Base-by-base conservation (phyloP, 116 monocot genomes). In the Posidonia oceanica region DNA sequence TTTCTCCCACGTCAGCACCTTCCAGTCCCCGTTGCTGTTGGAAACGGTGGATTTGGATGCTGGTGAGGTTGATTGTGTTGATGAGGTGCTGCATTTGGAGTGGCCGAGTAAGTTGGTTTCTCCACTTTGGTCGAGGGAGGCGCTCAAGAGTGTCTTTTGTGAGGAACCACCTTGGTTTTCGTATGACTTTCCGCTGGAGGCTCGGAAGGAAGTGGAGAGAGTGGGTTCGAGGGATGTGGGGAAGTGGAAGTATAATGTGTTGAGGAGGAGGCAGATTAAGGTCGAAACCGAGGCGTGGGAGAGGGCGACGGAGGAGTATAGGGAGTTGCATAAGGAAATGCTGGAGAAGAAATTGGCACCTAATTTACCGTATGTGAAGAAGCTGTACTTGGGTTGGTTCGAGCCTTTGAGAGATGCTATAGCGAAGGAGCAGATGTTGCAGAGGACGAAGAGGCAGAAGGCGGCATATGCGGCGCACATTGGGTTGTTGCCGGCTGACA, bases 281-380 rank as follows among this genome's bases (percentile, higher is more conserved):
- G 80, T 79, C 40, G 94, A 94, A 82, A 90, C 87, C 18, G 87
- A 90, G 77, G 90, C 94, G 36, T 94, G 90, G 90, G 85, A 80
- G 70, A 66, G 78, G 66, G 94, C 94, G 0, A 82, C 90, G 7
- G 87, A 83, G 85, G 94, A 94, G 79, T 94, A 94, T 60, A 87
- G 81, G 68, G 90, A 94, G 44, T 48, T 94, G 75, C 87, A 87
- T 80, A 74, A 81, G 76, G 87, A 73, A 72, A 90, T 94, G 94
- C 77, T 94, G 14, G 87, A 87, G 80, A 85, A 90, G 81, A 87
- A 85, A 73, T 76, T 94, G 54, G 90, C 90, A 7, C 94, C 94
- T 2, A 87, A 74, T 66, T 74, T 94, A 78, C 94, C 94, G 2
- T 87, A 87, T 36, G 90, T 90, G 64, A 94, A 94, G 62, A 85